These are phyloP conservation scores for Penicillium malachiteum DNA, from an alignment of 495 filamentous ascomycete species.

Conservation along the genomic window DNA sequence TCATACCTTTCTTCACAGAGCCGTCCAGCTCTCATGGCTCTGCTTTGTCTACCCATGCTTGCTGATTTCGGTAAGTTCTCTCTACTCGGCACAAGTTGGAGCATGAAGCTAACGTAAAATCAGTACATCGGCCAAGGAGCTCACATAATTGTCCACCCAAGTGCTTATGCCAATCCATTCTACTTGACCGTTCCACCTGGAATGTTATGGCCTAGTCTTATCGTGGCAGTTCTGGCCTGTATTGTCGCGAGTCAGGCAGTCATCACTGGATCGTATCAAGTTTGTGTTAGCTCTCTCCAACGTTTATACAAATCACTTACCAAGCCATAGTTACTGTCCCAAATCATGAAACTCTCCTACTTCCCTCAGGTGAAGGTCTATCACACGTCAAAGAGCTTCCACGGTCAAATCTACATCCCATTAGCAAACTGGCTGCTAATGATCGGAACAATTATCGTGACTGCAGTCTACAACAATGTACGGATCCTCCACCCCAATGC, in stretches of 20 bases:
- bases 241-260: slow-evolving; percentile 76
- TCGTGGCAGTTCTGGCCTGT: slow-evolving; percentile 64
- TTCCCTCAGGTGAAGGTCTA: slow-evolving; percentile 68
- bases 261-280: slow-evolving; percentile 65
- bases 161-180: slow-evolving; percentile 66
- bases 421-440: slow-evolving; percentile 70
- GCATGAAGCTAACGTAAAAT: background rate
- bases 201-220: slow-evolving; percentile 62
- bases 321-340: slow-evolving; percentile 56
- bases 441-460: slow-evolving; percentile 68
- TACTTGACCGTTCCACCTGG: slow-evolving; percentile 65
- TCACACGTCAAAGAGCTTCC: slow-evolving; percentile 62
- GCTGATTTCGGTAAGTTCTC: slow-evolving; percentile 49
- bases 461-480: slow-evolving; percentile 67
- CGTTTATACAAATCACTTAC: background rate
- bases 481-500: background rate
- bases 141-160: slow-evolving; percentile 57
- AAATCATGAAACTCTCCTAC: slow-evolving; percentile 71
- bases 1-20: slow-evolving; percentile 21
- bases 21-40: slow-evolving; percentile 65
- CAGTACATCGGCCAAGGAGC: slow-evolving; percentile 70
- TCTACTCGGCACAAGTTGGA: too few relatives aligned
- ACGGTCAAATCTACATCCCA: slow-evolving; percentile 71
- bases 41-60: slow-evolving; percentile 63
- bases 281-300: slow-evolving; percentile 9